Percentiles rank a stretch among this genome's conserved stretches.
These are phyloP conservation scores for Irpex sp. DNA, from an alignment of 1,284 basidiomycete species.

Conservation along the genomic window DNA sequence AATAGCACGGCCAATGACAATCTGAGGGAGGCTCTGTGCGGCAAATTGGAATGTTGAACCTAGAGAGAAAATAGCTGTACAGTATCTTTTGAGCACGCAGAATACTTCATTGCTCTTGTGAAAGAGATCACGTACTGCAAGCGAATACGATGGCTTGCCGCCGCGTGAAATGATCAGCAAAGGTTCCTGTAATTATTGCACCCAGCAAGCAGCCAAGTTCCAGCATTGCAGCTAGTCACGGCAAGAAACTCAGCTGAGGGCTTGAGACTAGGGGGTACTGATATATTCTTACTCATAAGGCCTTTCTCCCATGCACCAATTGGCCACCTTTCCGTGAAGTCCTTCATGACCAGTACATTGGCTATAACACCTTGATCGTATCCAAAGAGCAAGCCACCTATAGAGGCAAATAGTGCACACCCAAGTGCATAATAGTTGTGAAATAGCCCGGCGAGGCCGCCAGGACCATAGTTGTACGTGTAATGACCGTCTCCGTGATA, in stretches of 20 bases:
- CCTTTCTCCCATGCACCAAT: conserved; percentile 79
- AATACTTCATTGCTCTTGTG: conserved; percentile 7
- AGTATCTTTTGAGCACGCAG: not conserved
- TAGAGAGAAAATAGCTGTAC: conserved; percentile 72
- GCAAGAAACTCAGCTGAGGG: not conserved
- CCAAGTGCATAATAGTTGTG: conserved; percentile 69
- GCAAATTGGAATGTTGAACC: conserved; percentile 77
- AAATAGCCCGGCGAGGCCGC: conserved; percentile 67
- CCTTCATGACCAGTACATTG: conserved; percentile 86
- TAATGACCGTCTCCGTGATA: conserved; percentile 46
- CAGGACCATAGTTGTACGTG: conserved; percentile 76
- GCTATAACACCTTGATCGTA: conserved; percentile 67
- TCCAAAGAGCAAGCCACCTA: conserved; percentile 85
- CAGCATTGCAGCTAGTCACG: conserved; percentile 71
- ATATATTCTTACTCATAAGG: conserved; percentile 67
- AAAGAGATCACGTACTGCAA: conserved; percentile 55
- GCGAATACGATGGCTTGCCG: conserved; percentile 73
- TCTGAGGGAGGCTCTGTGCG: conserved; percentile 60
- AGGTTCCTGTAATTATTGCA: conserved; percentile 70
- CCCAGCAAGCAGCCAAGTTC: conserved; percentile 83
- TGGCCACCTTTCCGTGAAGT: conserved; percentile 74
- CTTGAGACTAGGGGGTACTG: not conserved
- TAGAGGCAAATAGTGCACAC: conserved; percentile 77
- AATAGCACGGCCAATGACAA: conserved; percentile 76
- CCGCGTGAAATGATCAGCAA: conserved; percentile 77